phyloP scores from a whole-genome alignment of 2,329 filamentous ascomycete species.

The Ophiostoma perfectum region DNA sequence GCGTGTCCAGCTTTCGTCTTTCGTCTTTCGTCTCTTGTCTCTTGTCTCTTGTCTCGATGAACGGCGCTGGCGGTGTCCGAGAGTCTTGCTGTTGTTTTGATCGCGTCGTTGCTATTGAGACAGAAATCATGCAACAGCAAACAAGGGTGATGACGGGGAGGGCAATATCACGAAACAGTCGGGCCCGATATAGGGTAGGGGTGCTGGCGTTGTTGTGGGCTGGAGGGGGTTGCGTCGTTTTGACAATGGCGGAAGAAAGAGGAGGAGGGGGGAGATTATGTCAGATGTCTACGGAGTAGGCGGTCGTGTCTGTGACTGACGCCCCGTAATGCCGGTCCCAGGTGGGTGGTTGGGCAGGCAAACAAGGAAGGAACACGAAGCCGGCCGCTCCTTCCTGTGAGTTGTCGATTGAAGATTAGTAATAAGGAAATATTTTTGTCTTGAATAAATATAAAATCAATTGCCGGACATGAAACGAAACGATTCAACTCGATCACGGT shows the following conservation, averaged over 20 bases:
- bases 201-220: slow-evolving; percentile 9
- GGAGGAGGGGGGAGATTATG: not conserved
- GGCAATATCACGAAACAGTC: slow-evolving; percentile 22
- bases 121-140: slow-evolving; percentile 16
- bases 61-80: slow-evolving; percentile 11
- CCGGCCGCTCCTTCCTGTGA: slow-evolving; percentile 5
- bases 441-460: not conserved
- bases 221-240: slow-evolving; percentile 4
- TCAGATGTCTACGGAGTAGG: not conserved
- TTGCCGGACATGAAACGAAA: not conserved
- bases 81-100: slow-evolving; percentile 4
- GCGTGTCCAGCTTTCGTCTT: not conserved
- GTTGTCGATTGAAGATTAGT: not conserved
- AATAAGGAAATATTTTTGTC: not conserved
- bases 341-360: slow-evolving; percentile 17
- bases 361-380: slow-evolving; percentile 17
- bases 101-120: slow-evolving; percentile 22
- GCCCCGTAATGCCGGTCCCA: slow-evolving; percentile 10
- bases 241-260: slow-evolving; percentile 3
- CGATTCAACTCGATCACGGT: not conserved
- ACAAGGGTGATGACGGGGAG: slow-evolving; percentile 11
- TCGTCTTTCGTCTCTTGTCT: not conserved
- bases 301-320: not conserved
- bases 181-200: slow-evolving; percentile 23
- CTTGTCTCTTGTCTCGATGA: not conserved